Conservation (phyloP, 345 rosid genomes). For the Clausena lansium region DNA sequence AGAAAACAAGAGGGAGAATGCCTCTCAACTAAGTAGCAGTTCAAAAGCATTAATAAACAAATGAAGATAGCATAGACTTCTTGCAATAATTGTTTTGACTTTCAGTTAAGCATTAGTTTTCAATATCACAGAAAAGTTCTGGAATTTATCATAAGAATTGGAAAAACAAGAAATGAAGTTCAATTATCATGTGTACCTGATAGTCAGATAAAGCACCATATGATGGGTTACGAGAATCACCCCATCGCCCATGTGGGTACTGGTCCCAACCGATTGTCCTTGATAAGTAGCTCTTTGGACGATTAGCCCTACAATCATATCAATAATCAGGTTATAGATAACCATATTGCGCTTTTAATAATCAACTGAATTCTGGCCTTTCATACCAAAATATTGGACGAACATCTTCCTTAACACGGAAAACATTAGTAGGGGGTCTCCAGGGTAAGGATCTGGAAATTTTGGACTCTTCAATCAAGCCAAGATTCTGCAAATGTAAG, state of each 20-base stretch:
- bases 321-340: neutral
- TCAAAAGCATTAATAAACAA: neutral
- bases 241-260: conserved; percentile 91
- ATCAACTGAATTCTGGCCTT: neutral
- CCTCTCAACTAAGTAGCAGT: neutral
- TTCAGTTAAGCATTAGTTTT: neutral
- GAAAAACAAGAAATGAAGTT: neutral
- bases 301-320: conserved; percentile 79
- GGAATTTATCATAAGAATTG: neutral
- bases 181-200: conserved; percentile 49
- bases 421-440: conserved; percentile 89
- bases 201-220: conserved; percentile 80
- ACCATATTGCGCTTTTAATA: neutral
- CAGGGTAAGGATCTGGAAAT: conserved; percentile 79
- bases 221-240: conserved; percentile 84
- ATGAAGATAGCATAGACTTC: neutral
- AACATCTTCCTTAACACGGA: conserved; percentile 90
- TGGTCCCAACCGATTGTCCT: conserved; percentile 95
- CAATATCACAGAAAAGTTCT: neutral
- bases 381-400: conserved; percentile 94
- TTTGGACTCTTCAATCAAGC: conserved; percentile 88
- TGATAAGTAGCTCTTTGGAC: conserved; percentile 93
- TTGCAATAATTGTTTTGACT: neutral
- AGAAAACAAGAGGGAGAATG: neutral
- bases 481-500: conserved; percentile 71